Conservation (phyloP, 2,329 filamentous ascomycete species). For the Sphaerostilbella broomeana region DNA sequence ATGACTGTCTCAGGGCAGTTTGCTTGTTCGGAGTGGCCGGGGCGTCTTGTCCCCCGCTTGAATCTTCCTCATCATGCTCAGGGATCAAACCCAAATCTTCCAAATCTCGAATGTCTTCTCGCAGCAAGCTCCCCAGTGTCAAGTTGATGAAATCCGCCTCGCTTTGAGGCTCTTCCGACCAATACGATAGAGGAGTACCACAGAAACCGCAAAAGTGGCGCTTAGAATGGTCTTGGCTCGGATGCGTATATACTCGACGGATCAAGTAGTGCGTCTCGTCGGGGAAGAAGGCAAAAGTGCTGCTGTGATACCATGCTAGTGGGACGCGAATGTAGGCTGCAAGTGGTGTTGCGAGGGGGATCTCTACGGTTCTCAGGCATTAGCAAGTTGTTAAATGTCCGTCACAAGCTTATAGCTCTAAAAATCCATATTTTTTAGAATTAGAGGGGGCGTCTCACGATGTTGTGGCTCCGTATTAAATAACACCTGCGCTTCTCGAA, state of each 20-base stretch:
- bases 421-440: too few species aligned
- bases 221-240: constrained; percentile 50
- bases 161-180: constrained; percentile 64
- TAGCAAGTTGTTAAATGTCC: too few species aligned
- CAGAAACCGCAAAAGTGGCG: constrained; percentile 89
- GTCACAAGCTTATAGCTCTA: too few species aligned
- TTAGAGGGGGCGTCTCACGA: constrained; percentile 58
- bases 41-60: constrained; percentile 15
- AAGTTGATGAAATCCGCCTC: constrained; percentile 76
- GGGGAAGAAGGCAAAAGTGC: constrained; percentile 66
- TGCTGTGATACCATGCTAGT: constrained; percentile 70
- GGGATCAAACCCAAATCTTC: constrained; percentile 71
- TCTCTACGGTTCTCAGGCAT: constrained; percentile 51
- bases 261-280: constrained; percentile 68
- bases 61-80: constrained; percentile 29
- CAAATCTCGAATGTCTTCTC: constrained; percentile 63
- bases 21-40: constrained; percentile 22
- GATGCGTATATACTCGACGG: constrained; percentile 59
- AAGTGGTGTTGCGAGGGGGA: constrained; percentile 63
- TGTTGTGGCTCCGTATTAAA: constrained; percentile 66
- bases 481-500: constrained; percentile 57
- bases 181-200: constrained; percentile 77
- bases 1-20: constrained; percentile 45
- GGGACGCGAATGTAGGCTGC: constrained; percentile 80
- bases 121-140: constrained; percentile 68